Conservation (phyloP, 78 protist genomes). For the Cavenderia fasciculata region DNA sequence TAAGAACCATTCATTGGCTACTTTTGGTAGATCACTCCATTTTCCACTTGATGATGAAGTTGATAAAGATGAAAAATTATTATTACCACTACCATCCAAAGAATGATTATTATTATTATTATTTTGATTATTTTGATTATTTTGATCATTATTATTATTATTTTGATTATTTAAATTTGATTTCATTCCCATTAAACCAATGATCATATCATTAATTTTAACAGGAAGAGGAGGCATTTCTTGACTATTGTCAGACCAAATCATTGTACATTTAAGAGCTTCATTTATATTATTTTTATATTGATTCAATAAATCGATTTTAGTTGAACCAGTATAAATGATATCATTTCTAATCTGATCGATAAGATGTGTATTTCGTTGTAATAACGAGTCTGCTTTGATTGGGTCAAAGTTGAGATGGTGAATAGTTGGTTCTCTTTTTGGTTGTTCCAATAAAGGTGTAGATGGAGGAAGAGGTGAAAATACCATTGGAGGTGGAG, state of each 20-base stretch:
- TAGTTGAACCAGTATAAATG: background rate
- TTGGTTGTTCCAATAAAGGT: background rate
- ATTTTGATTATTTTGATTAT: no score
- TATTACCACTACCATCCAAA: no score
- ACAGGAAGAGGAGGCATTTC: slow-evolving; percentile 74
- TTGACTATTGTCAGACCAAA: background rate
- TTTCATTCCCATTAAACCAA: slow-evolving; percentile 11
- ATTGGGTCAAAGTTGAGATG: background rate
- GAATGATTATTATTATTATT: no score
- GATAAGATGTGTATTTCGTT: slow-evolving; percentile 7
- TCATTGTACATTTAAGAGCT: slow-evolving; percentile 6
- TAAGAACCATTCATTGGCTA: slow-evolving; percentile 1
- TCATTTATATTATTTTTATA: slow-evolving; percentile 14
- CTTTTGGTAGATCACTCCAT: slow-evolving; percentile 7
- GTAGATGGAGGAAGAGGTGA: background rate
- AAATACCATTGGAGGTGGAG: background rate
- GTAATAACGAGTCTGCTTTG: slow-evolving; percentile 21
- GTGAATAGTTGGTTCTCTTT: background rate
- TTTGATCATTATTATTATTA: no score
- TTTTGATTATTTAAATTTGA: no score
- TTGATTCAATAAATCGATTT: background rate
- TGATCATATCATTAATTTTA: slow-evolving; percentile 51
- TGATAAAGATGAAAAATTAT: no score
- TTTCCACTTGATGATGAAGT: no score
- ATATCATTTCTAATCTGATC: slow-evolving; percentile 20